A percentile compares a stretch with the other conserved stretches of the same genome.
Conservation (phyloP, 2,329 filamentous ascomycete species). For the Neofusicoccum umdonicola region DNA sequence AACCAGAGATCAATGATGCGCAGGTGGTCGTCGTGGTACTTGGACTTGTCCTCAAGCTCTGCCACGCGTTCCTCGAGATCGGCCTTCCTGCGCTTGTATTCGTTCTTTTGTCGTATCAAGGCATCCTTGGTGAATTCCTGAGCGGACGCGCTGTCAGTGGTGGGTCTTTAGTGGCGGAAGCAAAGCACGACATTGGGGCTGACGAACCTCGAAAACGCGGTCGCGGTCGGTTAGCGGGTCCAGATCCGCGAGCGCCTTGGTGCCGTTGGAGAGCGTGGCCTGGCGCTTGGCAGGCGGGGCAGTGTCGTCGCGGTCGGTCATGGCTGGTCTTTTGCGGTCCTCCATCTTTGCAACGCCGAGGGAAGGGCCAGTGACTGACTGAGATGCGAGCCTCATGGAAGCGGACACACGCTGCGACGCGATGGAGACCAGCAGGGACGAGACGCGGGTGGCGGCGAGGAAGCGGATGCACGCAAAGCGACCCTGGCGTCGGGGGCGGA, state of each 20-base stretch:
- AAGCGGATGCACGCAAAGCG: conserved; percentile 10
- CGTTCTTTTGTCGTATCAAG: conserved; percentile 94
- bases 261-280: conserved; percentile 73
- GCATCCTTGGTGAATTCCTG: conserved; percentile 94
- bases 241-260: conserved; percentile 62
- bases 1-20: conserved; percentile 92
- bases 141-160: conserved; percentile 22
- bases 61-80: conserved; percentile 78
- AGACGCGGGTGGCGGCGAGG: background rate
- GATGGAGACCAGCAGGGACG: conserved; percentile 5
- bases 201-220: conserved; percentile 60
- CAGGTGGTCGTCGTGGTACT: conserved; percentile 88
- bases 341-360: conserved; percentile 91
- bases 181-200: conserved; percentile 14
- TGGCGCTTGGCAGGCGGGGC: conserved; percentile 90
- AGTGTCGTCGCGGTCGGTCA: conserved; percentile 74
- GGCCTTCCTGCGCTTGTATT: conserved; percentile 88
- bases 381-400: conserved; percentile 79
- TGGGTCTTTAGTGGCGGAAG: conserved; percentile 32
- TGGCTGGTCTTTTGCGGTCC: conserved; percentile 94
- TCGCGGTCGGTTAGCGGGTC: conserved; percentile 40
- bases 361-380: conserved; percentile 68
- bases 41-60: conserved; percentile 73
- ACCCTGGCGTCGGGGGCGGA: conserved; percentile 6
- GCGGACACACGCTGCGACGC: conserved; percentile 44